Conservation (phyloP, 108 stramenopile species). For the Cyclotella atomus region DNA sequence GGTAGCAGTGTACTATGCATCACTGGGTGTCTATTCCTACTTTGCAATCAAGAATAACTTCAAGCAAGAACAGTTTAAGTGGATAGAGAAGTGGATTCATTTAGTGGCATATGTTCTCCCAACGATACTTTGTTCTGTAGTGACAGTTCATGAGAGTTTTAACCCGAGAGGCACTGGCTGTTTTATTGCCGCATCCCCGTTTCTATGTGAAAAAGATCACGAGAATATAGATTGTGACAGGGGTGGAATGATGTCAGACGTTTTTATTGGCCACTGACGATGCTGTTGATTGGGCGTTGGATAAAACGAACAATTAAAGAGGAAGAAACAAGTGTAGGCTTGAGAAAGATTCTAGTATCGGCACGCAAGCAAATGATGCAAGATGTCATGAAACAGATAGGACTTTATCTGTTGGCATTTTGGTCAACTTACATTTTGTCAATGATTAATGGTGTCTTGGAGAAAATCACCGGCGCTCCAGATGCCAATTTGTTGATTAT, state of each 20-base stretch:
- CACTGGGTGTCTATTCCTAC: slow-evolving; percentile 6
- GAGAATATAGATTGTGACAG: slow-evolving; percentile 2
- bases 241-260: not conserved
- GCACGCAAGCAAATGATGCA: slow-evolving; percentile 3
- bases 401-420: slow-evolving; percentile 6
- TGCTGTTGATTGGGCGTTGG: not conserved
- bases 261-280: not conserved
- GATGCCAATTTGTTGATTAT: not conserved
- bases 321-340: not conserved
- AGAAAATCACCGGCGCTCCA: not conserved
- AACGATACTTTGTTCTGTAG: not conserved
- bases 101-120: not conserved
- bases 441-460: not conserved
- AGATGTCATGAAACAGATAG: slow-evolving; percentile 7
- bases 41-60: slow-evolving; percentile 17
- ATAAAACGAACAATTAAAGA: not conserved
- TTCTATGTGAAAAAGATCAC: not conserved
- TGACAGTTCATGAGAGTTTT: not conserved
- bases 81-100: slow-evolving; percentile 16
- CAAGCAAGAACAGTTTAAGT: slow-evolving; percentile 6
- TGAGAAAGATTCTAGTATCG: not conserved
- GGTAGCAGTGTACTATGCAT: slow-evolving; percentile 9
- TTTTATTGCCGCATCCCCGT: slow-evolving; percentile 7
- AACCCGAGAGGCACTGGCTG: slow-evolving; percentile 16
- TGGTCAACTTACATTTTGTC: not conserved